phyloP scores from a whole-genome alignment of 2,329 filamentous ascomycete species.

The Teratosphaeria epicoccoides region DNA sequence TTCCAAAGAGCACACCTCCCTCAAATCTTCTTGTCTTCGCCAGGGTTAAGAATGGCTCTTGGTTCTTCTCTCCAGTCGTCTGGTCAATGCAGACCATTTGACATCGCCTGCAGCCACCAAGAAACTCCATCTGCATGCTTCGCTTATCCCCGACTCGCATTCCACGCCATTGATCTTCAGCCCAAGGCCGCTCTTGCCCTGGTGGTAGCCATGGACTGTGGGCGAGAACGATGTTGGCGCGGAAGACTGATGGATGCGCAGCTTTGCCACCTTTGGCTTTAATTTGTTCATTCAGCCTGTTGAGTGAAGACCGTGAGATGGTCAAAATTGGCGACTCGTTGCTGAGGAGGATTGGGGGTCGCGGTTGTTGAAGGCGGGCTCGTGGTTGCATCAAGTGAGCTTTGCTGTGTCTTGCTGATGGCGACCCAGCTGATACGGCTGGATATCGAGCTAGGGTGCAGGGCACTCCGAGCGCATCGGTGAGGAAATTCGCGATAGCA shows the following conservation, averaged over 20 bases:
- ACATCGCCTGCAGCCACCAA: slow-evolving; percentile 79
- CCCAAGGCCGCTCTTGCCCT: slow-evolving; percentile 51
- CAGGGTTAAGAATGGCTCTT: slow-evolving; percentile 81
- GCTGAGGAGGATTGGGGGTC: slow-evolving; percentile 60
- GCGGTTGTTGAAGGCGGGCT: slow-evolving; percentile 18
- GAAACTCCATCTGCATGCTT: slow-evolving; percentile 52
- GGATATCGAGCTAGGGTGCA: slow-evolving; percentile 81
- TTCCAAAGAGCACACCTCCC: slow-evolving; percentile 81
- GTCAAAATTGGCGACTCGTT: slow-evolving; percentile 92
- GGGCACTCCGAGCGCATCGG: slow-evolving; percentile 60
- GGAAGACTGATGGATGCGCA: slow-evolving; percentile 65
- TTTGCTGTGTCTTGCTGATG: slow-evolving; percentile 58
- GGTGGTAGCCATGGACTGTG: slow-evolving; percentile 34
- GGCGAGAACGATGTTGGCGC: slow-evolving; percentile 75
- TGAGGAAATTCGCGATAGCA: slow-evolving; percentile 66
- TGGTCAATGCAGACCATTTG: slow-evolving; percentile 97
- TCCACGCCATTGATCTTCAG: slow-evolving; percentile 67
- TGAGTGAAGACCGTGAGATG: slow-evolving; percentile 69
- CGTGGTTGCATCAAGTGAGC: slow-evolving; percentile 46
- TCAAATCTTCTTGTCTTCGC: slow-evolving; percentile 75
- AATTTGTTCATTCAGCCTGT: slow-evolving; percentile 66
- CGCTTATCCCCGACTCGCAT: slow-evolving; percentile 49
- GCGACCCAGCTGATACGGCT: slow-evolving; percentile 43
- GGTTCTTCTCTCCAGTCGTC: slow-evolving; percentile 60
- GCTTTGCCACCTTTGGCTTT: slow-evolving; percentile 49